These are phyloP conservation scores for Allium fistulosum DNA, from an alignment of 106 monocot species.

Conservation along the genomic window DNA sequence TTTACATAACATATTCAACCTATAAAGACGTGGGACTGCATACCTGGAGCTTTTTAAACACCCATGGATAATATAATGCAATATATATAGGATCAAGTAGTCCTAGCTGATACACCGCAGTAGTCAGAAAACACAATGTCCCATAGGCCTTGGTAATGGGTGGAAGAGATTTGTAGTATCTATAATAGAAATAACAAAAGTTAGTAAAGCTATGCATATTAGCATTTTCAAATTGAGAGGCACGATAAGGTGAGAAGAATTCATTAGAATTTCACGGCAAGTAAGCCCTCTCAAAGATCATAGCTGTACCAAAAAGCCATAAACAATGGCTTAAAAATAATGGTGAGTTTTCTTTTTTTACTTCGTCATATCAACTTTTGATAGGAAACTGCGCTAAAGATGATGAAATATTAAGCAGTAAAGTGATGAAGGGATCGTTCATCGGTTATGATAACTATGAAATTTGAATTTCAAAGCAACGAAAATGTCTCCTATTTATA, in stretches of 20 bases:
- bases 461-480: too few species aligned
- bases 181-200: conserved; percentile 14
- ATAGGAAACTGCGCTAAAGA: too few species aligned
- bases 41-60: neutral
- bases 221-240: neutral
- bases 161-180: conserved; percentile 92
- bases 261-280: neutral
- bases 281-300: neutral
- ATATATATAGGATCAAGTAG: conserved; percentile 21
- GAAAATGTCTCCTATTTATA: too few species aligned
- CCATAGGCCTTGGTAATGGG: conserved; percentile 85
- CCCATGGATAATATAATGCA: conserved; percentile 29
- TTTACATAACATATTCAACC: too few species aligned
- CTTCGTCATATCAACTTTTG: too few species aligned
- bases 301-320: neutral
- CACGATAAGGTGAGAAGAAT: neutral
- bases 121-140: conserved; percentile 65
- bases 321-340: neutral
- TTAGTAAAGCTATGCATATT: neutral
- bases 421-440: too few species aligned
- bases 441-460: too few species aligned
- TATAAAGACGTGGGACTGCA: too few species aligned
- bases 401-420: too few species aligned
- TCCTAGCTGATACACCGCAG: conserved; percentile 34
- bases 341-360: too few species aligned